phyloP scores from a whole-genome alignment of 805 yeast species.

The Geotrichum ghanense region DNA sequence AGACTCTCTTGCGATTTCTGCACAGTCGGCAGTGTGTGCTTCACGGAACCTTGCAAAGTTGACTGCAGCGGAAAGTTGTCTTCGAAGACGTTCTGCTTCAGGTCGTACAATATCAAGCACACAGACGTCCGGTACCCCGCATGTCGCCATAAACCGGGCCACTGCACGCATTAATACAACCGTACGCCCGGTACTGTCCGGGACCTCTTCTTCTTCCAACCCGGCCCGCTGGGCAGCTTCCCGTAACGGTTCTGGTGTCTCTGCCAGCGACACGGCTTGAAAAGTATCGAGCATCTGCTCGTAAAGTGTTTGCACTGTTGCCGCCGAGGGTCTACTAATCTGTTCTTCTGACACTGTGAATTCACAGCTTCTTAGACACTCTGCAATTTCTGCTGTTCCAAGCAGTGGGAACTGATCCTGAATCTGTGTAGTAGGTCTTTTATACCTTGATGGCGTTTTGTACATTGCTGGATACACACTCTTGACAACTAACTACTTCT shows the following conservation, averaged over 20 bases:
- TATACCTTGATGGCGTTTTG: too few relatives aligned
- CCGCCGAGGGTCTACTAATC: conserved; percentile 44
- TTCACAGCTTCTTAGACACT: conserved; percentile 50
- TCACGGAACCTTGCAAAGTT: conserved; percentile 80
- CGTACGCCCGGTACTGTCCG: conserved; percentile 23
- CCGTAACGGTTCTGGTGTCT: conserved; percentile 23
- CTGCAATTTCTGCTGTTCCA: conserved; percentile 46
- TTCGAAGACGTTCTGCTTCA: conserved; percentile 50
- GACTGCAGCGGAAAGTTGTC: conserved; percentile 70
- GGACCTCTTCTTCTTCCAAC: not conserved
- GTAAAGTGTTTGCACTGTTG: conserved; percentile 41
- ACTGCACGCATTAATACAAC: conserved; percentile 50
- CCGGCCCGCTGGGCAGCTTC: conserved; percentile 18
- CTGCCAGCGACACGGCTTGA: conserved; percentile 34
- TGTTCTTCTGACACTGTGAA: conserved; percentile 44
- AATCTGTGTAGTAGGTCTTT: too few relatives aligned
- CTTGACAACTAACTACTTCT: too few relatives aligned
- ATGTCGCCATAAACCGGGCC: conserved; percentile 49
- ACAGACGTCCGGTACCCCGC: conserved; percentile 71
- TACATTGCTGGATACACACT: too few relatives aligned
- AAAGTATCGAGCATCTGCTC: conserved; percentile 53
- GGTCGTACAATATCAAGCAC: conserved; percentile 68
- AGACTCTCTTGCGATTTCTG: conserved; percentile 43
- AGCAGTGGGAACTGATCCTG: conserved; percentile 59
- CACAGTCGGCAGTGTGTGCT: conserved; percentile 60